Conservation (phyloP, 2,329 filamentous ascomycete genomes). For the Nemania sp. region DNA sequence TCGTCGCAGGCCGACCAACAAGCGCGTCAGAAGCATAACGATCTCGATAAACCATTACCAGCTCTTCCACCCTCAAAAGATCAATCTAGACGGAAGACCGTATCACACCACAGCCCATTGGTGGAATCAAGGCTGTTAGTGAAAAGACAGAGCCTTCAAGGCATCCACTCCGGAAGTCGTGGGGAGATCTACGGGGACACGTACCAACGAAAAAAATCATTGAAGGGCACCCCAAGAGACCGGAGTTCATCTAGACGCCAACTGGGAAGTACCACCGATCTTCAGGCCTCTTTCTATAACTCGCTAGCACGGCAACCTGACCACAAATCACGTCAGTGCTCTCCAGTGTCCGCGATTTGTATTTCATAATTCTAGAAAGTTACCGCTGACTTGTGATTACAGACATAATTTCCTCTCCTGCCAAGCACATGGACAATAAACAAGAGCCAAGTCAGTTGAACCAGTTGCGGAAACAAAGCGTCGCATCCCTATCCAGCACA, state of each 20-base stretch:
- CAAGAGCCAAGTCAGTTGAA: slow-evolving; percentile 19
- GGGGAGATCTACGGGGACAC: slow-evolving; percentile 22
- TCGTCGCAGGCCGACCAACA: slow-evolving; percentile 4
- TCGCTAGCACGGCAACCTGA: slow-evolving; percentile 24
- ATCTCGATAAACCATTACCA: slow-evolving; percentile 26
- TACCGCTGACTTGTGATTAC: slow-evolving; percentile 21
- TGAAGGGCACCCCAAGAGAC: slow-evolving; percentile 22
- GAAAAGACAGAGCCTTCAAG: slow-evolving; percentile 31
- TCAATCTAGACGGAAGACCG: slow-evolving; percentile 26
- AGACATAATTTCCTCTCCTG: slow-evolving; percentile 25
- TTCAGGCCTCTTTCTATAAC: slow-evolving; percentile 27
- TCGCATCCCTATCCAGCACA: slow-evolving; percentile 30
- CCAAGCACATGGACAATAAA: slow-evolving; percentile 15
- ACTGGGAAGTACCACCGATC: slow-evolving; percentile 29
- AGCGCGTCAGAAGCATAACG: slow-evolving; percentile 15
- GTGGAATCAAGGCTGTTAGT: slow-evolving; percentile 21
- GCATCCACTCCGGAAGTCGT: slow-evolving; percentile 18
- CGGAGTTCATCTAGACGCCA: slow-evolving; percentile 24
- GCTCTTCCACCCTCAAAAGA: slow-evolving; percentile 16
- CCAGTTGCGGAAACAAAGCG: slow-evolving; percentile 32
- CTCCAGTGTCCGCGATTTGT: slow-evolving; percentile 17
- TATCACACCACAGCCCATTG: slow-evolving; percentile 24
- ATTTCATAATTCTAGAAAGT: not conserved
- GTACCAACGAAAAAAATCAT: slow-evolving; percentile 19
- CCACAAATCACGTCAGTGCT: slow-evolving; percentile 32